Evolutionary conservation across 805 yeast genomes (phyloP).

Genomic region (Vanderwaltozyma polyspora): DNA sequence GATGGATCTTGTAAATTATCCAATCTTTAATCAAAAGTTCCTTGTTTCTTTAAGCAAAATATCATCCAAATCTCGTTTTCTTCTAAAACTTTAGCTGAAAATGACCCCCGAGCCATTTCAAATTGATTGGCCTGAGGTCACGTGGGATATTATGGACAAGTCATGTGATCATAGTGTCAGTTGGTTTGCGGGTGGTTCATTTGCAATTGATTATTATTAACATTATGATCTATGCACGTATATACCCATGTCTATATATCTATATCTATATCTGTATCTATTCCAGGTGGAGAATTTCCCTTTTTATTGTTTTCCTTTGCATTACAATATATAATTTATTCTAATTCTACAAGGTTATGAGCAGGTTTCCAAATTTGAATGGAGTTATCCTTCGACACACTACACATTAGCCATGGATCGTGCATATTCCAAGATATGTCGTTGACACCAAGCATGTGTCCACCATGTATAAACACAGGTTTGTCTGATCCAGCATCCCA

Average conservation of each 20-base stretch:
- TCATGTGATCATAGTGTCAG: background rate
- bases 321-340: too few species aligned
- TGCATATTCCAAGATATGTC: slow-evolving; percentile 76
- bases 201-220: background rate
- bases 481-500: slow-evolving; percentile 38
- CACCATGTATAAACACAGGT: slow-evolving; percentile 61
- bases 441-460: slow-evolving; percentile 79
- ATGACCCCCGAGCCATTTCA: too few species aligned
- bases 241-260: background rate
- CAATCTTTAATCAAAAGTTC: background rate
- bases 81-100: too few species aligned
- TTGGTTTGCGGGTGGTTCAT: background rate
- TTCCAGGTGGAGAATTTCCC: too few species aligned
- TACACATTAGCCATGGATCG: slow-evolving; percentile 57
- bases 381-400: slow-evolving; percentile 77
- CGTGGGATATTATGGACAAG: too few species aligned
- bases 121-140: slow-evolving; percentile 3
- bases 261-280: background rate
- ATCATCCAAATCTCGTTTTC: background rate
- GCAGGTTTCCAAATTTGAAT: slow-evolving; percentile 80
- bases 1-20: background rate
- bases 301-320: too few species aligned
- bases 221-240: too few species aligned
- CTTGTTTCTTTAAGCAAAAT: background rate
- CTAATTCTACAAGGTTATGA: slow-evolving; percentile 22